Evolutionary conservation across 805 yeast species (phyloP), one percentile per base, ranked within the genome.

Genomic region (Candida pseudoglaebosa): DNA sequence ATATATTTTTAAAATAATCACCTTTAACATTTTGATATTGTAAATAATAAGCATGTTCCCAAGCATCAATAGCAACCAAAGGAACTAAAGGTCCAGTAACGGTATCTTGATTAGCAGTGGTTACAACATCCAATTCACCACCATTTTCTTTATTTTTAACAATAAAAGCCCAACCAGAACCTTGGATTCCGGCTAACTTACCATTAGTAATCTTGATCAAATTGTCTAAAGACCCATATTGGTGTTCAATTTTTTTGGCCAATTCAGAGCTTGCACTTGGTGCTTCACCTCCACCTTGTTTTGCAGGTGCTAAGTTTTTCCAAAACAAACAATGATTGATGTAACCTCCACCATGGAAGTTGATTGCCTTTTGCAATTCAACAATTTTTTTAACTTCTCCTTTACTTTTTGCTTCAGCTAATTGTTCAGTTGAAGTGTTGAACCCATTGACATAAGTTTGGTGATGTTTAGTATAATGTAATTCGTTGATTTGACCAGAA

Each of bases 241-340:
- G 77, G 32, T 49, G 56, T 16, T 40, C 48, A 33, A 72, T 66
- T 42, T 56, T 57, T 47, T 55, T 53, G 42, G 66, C 72, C 34
- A 72, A 55, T 19, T 60, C 66, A 3, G 65, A 52, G 32, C 76
- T 73, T 32, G 73, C 41, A 12, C 49, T 24, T 37, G 86, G 81
- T 28, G 70, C 62, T 54, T 72, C 71, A 57, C 96, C 97, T 15
- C 78, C 78, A 34, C 70, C 70, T 40, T 57, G 57, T 40, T 57
- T 59, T 40, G 49, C 58, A 14, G 78, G 77, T 6, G 75, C 65
- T 54, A 72, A 62, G 49, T 64, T 69, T 46, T 70, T 68, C 75
- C 75, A 72, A 58, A 72, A 72, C 43, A 71, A 57, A 37, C 70
- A 62, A 46, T 72, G 78, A 61, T 72, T 72, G 43, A 69, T 62